Evolutionary conservation across 2,329 filamentous ascomycete genomes (phyloP), one percentile per base, ranked within the genome.

Genomic region (Penicillium sp.): DNA sequence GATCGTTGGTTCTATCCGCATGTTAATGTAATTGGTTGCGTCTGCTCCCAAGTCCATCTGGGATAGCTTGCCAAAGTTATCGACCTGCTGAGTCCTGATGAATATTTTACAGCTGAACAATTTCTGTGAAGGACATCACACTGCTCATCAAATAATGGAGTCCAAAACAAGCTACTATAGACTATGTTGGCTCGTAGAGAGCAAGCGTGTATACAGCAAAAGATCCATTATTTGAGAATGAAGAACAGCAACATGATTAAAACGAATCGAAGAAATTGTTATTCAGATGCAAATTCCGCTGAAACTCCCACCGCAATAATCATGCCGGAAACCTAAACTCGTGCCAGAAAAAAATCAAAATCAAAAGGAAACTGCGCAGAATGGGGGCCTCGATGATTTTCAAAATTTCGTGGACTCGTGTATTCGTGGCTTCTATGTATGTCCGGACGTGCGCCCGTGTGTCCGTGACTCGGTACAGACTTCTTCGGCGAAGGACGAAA

Each of bases 361-460:
- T n/a, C 41, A 6, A 23, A 34, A 24, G 7, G 12, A 41, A 43
- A 31, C 24, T 43, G 41, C 24, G 49, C 41, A 41, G 16, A 48
- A 47, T 10, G 34, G 45, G 52, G 51, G 28, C 52, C 53, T 56
- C 47, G 43, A 49, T 57, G 54, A 57, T 48, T 61, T 57, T 58
- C 36, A 39, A 21, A 12, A 39, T 38, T 49, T 63, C 61, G 41
- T 63, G 54, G 54, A 54, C 58, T 63, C 61, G 53, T 63, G 49
- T 47, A 61, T 57, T 61, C 59, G 54, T 62, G 55, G 51, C 56
- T 61, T 62, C 56, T 59, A 59, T 61, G 48, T 59, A 59, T 60
- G 48, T 54, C 53, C 51, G 39, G 36, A 54, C 34, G 36, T 24
- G 26, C 39, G 39, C 47, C 49, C 42, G 46, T n/a, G 23, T 23